A percentile compares a stretch with the other conserved stretches of the same genome.
Conservation (phyloP, 441 rosid species). For the Adansonia madagascariensis region DNA sequence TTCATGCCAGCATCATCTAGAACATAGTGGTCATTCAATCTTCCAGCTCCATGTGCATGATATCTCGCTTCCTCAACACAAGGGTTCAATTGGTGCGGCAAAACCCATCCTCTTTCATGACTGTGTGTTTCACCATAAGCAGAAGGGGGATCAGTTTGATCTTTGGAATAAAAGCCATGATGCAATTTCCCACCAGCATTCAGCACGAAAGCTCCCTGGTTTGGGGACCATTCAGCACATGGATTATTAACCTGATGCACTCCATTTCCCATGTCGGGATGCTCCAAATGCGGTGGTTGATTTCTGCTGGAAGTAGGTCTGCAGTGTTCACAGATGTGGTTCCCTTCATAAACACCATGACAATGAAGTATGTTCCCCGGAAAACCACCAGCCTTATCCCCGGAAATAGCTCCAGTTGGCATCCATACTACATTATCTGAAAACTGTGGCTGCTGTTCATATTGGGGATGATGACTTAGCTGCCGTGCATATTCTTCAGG, state of each 20-base stretch:
- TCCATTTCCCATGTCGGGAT: slow-evolving; percentile 59
- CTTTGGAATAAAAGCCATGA: slow-evolving; percentile 53
- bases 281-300: slow-evolving; percentile 65
- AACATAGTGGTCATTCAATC: slow-evolving; percentile 64
- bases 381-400: slow-evolving; percentile 78
- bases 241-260: slow-evolving; percentile 49
- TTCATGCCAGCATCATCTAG: slow-evolving; percentile 68
- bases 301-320: slow-evolving; percentile 60
- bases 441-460: slow-evolving; percentile 63
- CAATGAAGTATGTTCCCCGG: slow-evolving; percentile 74
- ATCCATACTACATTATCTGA: slow-evolving; percentile 78
- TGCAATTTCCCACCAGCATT: slow-evolving; percentile 65
- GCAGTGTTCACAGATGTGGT: slow-evolving; percentile 62
- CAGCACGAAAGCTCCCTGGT: slow-evolving; percentile 57
- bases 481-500: slow-evolving; percentile 73
- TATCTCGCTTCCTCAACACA: slow-evolving; percentile 69
- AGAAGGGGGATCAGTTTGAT: slow-evolving; percentile 52
- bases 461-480: slow-evolving; percentile 55
- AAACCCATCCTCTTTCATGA: slow-evolving; percentile 82
- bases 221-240: slow-evolving; percentile 62
- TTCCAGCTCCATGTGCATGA: slow-evolving; percentile 61
- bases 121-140: slow-evolving; percentile 53
- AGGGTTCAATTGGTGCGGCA: slow-evolving; percentile 65
- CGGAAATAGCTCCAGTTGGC: slow-evolving; percentile 63
- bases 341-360: slow-evolving; percentile 64